A percentile compares a stretch with the other conserved stretches of the same genome.
Conservation (phyloP, 2,329 filamentous ascomycete genomes). For the Ascochyta koolunga region DNA sequence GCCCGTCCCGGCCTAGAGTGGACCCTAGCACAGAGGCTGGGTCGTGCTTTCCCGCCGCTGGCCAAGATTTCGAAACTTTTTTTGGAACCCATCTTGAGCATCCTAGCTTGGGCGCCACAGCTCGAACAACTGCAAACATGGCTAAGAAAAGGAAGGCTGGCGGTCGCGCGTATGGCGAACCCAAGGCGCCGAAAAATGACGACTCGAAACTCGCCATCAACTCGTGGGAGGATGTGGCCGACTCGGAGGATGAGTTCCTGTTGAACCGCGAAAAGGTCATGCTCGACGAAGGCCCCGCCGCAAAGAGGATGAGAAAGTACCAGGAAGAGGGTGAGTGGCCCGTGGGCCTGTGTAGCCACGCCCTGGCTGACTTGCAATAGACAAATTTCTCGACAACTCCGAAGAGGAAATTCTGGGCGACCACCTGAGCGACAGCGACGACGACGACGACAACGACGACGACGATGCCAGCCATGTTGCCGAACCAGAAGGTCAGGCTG, state of each 20-base stretch:
- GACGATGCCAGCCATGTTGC: constrained; percentile 41
- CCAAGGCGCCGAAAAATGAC: constrained; percentile 43
- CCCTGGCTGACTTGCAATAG: constrained; percentile 44
- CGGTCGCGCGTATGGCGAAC: constrained; percentile 49
- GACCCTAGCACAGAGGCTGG: constrained; percentile 10
- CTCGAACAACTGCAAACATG: constrained; percentile 45
- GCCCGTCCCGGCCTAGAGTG: not conserved
- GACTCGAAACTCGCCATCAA: constrained; percentile 62
- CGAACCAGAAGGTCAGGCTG: constrained; percentile 42
- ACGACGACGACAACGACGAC: constrained; percentile 47
- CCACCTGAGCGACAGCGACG: constrained; percentile 57
- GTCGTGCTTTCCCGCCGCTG: constrained; percentile 23
- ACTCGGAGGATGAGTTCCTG: constrained; percentile 94
- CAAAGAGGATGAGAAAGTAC: constrained; percentile 75
- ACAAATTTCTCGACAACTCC: constrained; percentile 62
- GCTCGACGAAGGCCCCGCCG: constrained; percentile 78
- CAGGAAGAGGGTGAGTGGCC: constrained; percentile 65
- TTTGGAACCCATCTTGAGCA: constrained; percentile 7
- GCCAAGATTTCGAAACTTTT: constrained; percentile 37
- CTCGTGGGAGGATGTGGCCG: constrained; percentile 82
- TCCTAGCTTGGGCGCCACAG: constrained; percentile 10
- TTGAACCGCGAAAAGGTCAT: constrained; percentile 84
- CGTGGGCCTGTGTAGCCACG: not conserved
- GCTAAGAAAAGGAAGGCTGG: constrained; percentile 72
- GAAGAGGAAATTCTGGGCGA: constrained; percentile 69